Base-by-base conservation (phyloP, 306 rosid species). In the Fagus crenata region DNA sequence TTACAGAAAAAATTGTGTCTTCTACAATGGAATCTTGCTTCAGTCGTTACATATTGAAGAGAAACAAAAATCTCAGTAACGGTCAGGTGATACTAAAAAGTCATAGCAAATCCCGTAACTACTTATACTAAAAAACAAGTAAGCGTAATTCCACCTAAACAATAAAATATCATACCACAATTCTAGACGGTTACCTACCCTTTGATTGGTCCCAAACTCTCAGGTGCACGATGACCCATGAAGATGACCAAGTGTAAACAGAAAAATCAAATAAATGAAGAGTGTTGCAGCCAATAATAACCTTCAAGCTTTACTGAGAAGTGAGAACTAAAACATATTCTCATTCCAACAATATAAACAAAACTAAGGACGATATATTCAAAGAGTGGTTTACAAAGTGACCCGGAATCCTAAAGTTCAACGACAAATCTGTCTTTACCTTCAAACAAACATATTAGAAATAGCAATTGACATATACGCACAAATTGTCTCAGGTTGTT, bases 311-410 rank as follows among this genome's bases (percentile, higher is more conserved):
- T 46, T 46, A 46, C 51, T 46, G 13, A 46, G 3, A 46, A 9
- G 8, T 1, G 5, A 59, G 36, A 53, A 1, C 4, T 4, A 0
- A 15, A 15, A 6, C 14, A 28, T 3, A 31, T 46, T 46, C 51
- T 46, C 8, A 46, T 46, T 17, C n/a, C 68, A 15, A 32, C 28
- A 35, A 41, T 63, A 35, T 43, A 53, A 82, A 78, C 76, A 78
- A 78, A 68, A 61, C 1, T 4, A 53, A 18, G 1, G 69, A 39
- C 83, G 80, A 69, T 74, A 53, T 6, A 53, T 49, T 69, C 86
- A 82, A 75, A 40, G 82, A 53, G 31, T 64, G 15, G 49, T 31
- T 31, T 28, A 46, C 51, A 46, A 46, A 46, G 51, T 46, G 51
- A 14, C 14, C 51, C 14, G 0, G 28, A 22, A 56, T 63, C 68